Conservation (phyloP, 2,329 filamentous ascomycete genomes). For the Penicillium sp. region DNA sequence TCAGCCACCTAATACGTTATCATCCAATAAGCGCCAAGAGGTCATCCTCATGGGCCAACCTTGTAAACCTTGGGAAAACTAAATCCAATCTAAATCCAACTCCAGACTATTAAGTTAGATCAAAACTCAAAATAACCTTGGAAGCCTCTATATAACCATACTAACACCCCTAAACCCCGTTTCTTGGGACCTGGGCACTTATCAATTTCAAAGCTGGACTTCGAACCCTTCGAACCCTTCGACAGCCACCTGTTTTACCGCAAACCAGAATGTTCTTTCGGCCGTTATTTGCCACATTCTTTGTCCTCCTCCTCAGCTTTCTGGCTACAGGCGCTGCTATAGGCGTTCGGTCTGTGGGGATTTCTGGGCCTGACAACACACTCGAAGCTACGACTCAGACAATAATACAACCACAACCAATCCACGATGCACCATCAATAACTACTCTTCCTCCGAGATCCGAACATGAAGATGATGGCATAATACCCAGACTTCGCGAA, state of each 20-base stretch:
- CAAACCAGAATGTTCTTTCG: not conserved
- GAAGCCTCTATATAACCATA: not conserved
- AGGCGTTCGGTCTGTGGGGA: not conserved
- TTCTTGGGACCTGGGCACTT: not conserved
- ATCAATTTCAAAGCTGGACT: not conserved
- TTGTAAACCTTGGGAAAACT: not conserved
- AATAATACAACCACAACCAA: not conserved
- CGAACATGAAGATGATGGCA: not conserved
- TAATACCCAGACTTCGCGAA: not conserved
- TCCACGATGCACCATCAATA: not conserved
- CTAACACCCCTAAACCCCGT: not conserved
- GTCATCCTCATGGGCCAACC: not conserved
- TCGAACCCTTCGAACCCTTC: not conserved
- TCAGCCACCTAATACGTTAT: slow-evolving; percentile 6
- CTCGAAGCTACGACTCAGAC: not conserved
- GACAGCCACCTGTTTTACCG: not conserved
- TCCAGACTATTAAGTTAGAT: not conserved
- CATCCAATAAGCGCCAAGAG: slow-evolving; percentile 7
- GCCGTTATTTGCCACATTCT: not conserved
- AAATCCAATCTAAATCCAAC: not conserved
- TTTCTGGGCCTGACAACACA: not conserved
- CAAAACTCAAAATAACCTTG: not conserved
- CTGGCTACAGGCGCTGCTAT: not conserved
- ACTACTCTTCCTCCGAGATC: not conserved
- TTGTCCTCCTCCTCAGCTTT: not conserved